A percentile compares a stretch with the other conserved stretches of the same genome.
Evolutionary conservation across 2,329 filamentous ascomycete species (phyloP).

Genomic region (Paracorniculantispora psalliotae): DNA sequence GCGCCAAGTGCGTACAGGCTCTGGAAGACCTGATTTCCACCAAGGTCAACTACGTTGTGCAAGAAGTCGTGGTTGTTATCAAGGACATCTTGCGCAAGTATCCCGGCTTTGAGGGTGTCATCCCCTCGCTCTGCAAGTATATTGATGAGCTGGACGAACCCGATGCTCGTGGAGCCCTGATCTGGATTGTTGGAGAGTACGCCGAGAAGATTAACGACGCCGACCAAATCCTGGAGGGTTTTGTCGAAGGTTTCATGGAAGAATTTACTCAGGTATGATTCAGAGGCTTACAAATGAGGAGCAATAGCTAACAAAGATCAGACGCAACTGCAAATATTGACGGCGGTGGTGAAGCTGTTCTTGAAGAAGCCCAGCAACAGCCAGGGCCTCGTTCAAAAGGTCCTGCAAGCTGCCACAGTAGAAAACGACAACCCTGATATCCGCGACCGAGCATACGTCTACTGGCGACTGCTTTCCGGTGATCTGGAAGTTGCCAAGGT

Average conservation of each 20-base stretch:
- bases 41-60: constrained; percentile 98
- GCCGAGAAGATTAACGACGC: constrained; percentile 99
- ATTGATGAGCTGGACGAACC: constrained; percentile 97
- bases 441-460: constrained; percentile 92
- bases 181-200: constrained; percentile 99
- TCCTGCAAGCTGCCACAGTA: constrained; percentile 84
- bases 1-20: constrained; percentile 92
- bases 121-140: constrained; percentile 90
- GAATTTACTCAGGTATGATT: constrained; percentile 84
- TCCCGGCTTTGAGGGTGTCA: constrained; percentile 95
- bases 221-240: constrained; percentile 85
- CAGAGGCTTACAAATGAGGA: neutral
- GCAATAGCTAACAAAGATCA: constrained; percentile 31
- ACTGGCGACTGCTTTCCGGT: constrained; percentile 93
- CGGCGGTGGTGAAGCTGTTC: constrained; percentile 95
- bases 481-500: constrained; percentile 88
- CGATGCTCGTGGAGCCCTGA: constrained; percentile 80
- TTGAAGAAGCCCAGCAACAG: constrained; percentile 92
- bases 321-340: constrained; percentile 97
- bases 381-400: constrained; percentile 87
- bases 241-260: constrained; percentile 91
- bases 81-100: constrained; percentile 98
- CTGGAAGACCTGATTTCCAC: constrained; percentile 91
- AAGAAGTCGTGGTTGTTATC: constrained; percentile 97
- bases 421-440: constrained; percentile 98